Conservation (phyloP, 257 asterid genomes). For the Mentha longifolia region DNA sequence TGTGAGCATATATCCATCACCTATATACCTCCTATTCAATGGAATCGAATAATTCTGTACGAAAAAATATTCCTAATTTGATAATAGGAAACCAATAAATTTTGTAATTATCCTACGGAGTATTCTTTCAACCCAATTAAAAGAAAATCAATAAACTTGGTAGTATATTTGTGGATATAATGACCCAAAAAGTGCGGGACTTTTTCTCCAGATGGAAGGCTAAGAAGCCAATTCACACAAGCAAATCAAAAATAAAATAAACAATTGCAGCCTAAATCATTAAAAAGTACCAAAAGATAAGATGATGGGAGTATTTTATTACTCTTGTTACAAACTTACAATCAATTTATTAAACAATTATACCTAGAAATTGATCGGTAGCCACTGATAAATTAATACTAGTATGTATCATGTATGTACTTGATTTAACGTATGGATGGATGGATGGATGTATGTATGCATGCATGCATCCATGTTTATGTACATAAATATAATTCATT, state of each 20-base stretch:
- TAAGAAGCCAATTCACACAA: conserved; percentile 22
- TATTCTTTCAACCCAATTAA: not conserved
- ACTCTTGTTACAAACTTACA: too few relatives aligned
- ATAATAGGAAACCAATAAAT: too few relatives aligned
- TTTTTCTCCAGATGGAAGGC: not conserved
- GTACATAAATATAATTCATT: too few relatives aligned
- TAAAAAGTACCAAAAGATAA: not conserved
- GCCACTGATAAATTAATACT: not conserved
- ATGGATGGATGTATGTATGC: too few relatives aligned
- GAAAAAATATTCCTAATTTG: not conserved
- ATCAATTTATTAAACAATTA: not conserved
- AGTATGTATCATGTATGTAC: too few relatives aligned
- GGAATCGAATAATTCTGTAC: not conserved
- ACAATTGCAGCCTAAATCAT: not conserved
- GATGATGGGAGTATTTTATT: not conserved
- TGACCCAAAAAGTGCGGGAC: not conserved
- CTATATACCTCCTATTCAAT: too few relatives aligned
- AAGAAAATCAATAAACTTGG: not conserved
- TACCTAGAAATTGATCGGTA: too few relatives aligned
- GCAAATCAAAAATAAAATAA: not conserved
- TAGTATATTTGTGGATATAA: too few relatives aligned
- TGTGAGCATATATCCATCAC: too few relatives aligned
- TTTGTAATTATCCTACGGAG: not conserved
- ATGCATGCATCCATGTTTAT: not conserved
- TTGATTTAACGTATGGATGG: too few relatives aligned